Evolutionary conservation across 192 early-diverging fungal species (phyloP), one percentile per base, ranked within the genome.

Genomic region (Kappamyces sp.): DNA sequence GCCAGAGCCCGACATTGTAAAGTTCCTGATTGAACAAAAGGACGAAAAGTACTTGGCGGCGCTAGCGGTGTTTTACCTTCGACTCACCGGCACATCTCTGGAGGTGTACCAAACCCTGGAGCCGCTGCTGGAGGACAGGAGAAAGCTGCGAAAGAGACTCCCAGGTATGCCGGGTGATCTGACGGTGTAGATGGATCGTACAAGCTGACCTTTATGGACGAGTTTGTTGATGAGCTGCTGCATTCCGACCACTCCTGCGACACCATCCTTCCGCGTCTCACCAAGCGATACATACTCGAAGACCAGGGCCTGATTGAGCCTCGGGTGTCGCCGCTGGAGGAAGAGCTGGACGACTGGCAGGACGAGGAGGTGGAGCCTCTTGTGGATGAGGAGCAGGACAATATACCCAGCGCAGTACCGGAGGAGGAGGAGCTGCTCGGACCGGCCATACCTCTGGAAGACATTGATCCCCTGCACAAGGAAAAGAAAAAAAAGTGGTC

Each of bases 11-110:
- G 81, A 88, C 15, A 99, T 97, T 72, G 64, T 95, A 0, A 66
- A 87, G 55, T 84, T 88, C 43, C 12, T 12, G 22, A n/a, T 45
- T 45, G 12, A 45, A 45, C 12, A n/a, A 47, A 78, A 87, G 49
- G 87, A 93, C 40, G 88, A 84, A 66, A 92, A 91, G 76, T 92
- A 98, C 67, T 63, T 99, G 22, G 83, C 90, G 30, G 96, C 93
- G 0, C 68, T 99, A 14, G 91, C 86, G 0, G 86, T 90, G 1
- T 86, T 96, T 64, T 99, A 97, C 52, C 66, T 94, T 30, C 80
- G 94, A 4, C 69, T 99, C 5, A 91, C 90, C 4, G 82, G 81
- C 29, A 81, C 71, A 11, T 66, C 91, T 2, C 62, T 75, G 14
- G 91, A 96, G 12, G 81, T 93, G 22, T 97, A 99, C 66, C 72